Base-by-base conservation (phyloP, 768 basidiomycete genomes). In the Termitomyces eurrhizus region DNA sequence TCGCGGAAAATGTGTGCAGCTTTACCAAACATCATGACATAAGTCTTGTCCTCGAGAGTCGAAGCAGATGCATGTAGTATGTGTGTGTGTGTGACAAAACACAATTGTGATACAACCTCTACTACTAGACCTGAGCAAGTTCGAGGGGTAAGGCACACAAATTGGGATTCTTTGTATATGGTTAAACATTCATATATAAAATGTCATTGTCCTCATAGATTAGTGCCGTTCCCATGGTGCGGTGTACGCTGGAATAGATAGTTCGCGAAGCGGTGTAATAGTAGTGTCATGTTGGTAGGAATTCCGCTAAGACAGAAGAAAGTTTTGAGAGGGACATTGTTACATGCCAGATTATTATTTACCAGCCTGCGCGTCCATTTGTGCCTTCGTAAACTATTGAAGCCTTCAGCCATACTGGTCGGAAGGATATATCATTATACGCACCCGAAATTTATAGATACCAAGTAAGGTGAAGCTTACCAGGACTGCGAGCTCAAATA, bases 391-490 rank as follows among this genome's bases (percentile, higher is more conserved):
- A 55, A 80, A 76, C 83, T 85, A 33, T 64, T 33, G 60, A n/a
- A 14, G 42, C 37, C 5, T 39, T 46, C 21, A 51, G n/a, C 24
- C 33, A 35, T 35, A 16, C 9, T 51, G 45, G 13, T 39, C 57
- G 26, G 58, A 62, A 59, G 21, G 62, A 33, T 3, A 21, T 18
- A 18, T 29, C 56, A 58, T 49, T 49, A 48, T 13, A 48, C 54
- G 32, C 46, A 87, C 88, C 78, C 92, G 92, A 84, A 96, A 98
- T 4, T 86, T 85, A 59, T 78, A 83, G 42, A 96, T 86, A 16
- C 95, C 95, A 9, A 94, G 75, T 58, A 96, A 79, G 4, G 89
- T 78, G 68, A 95, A 95, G 12, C 86, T 88, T 52, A 86, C 85
- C 51, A 95, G 80, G 11, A 87, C 85, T 1, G 81, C 83, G 33